Percentiles rank a stretch among this genome's conserved stretches.
phyloP scores from a whole-genome alignment of 495 filamentous ascomycete species.

The Hypoxylon lenormandii region DNA sequence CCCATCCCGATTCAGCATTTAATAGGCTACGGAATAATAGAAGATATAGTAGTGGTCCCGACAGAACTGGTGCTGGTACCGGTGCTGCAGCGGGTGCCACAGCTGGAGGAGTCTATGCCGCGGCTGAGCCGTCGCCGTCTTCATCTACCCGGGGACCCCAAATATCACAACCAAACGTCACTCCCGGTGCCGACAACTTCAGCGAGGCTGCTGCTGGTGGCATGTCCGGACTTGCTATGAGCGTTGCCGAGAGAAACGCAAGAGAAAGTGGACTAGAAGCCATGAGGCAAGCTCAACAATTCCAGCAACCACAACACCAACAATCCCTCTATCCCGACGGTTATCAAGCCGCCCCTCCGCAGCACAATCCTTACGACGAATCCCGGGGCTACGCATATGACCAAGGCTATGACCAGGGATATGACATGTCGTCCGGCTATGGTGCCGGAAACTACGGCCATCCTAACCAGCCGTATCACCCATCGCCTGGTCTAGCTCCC shows the following conservation, averaged over 20 bases:
- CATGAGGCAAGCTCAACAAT: slow-evolving; percentile 59
- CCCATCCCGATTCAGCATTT: slow-evolving; percentile 61
- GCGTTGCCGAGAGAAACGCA: slow-evolving; percentile 77
- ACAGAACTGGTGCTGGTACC: slow-evolving; percentile 23
- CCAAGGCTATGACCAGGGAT: slow-evolving; percentile 17
- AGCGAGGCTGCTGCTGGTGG: slow-evolving; percentile 77
- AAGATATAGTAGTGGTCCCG: slow-evolving; percentile 50
- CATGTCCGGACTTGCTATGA: slow-evolving; percentile 79
- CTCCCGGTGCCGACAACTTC: slow-evolving; percentile 81
- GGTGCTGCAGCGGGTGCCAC: slow-evolving; percentile 33
- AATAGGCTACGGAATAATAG: slow-evolving; percentile 55
- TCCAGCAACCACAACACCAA: slow-evolving; percentile 49
- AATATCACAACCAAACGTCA: slow-evolving; percentile 66
- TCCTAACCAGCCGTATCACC: slow-evolving; percentile 23
- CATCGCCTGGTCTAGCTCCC: slow-evolving; percentile 37
- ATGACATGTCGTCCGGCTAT: slow-evolving; percentile 33
- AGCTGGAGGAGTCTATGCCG: slow-evolving; percentile 23
- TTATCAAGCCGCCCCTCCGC: slow-evolving; percentile 50
- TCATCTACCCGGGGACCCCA: slow-evolving; percentile 48
- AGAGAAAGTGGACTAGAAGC: slow-evolving; percentile 79
- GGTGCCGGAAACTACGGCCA: slow-evolving; percentile 22
- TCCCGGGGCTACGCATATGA: slow-evolving; percentile 42
- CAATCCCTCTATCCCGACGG: slow-evolving; percentile 50
- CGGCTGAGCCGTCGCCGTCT: slow-evolving; percentile 14
- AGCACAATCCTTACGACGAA: slow-evolving; percentile 33